Conservation (phyloP, 768 basidiomycete genomes). For the Lactifluus echinatus region DNA sequence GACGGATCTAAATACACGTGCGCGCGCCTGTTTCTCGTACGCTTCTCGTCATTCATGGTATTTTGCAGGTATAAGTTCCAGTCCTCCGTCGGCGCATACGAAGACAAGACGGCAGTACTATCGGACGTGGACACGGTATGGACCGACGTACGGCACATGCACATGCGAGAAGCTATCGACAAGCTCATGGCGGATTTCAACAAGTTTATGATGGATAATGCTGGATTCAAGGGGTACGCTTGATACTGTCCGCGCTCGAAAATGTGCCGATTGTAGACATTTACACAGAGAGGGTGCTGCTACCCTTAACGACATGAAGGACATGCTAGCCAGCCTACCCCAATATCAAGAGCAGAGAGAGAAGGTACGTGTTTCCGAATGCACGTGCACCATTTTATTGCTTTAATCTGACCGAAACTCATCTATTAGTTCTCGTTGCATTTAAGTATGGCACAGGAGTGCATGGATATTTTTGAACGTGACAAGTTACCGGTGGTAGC, state of each 20-base stretch:
- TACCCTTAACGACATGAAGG: conserved; percentile 95
- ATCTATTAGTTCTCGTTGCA: conserved; percentile 80
- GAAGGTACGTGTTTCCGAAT: conserved; percentile 46
- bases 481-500: conserved; percentile 77
- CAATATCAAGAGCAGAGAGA: conserved; percentile 95
- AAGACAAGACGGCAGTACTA: conserved; percentile 83
- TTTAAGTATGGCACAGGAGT: conserved; percentile 95
- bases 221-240: conserved; percentile 81
- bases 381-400: neutral
- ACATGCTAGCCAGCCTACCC: conserved; percentile 92
- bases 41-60: neutral
- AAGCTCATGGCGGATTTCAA: conserved; percentile 96
- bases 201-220: conserved; percentile 88
- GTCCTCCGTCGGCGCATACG: conserved; percentile 73
- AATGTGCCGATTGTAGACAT: neutral
- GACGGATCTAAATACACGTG: conserved; percentile 83
- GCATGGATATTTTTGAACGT: conserved; percentile 88
- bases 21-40: conserved; percentile 26
- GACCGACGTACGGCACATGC: conserved; percentile 91
- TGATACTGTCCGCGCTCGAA: neutral
- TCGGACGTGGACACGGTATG: conserved; percentile 85
- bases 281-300: conserved; percentile 62
- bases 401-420: neutral
- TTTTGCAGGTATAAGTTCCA: conserved; percentile 80
- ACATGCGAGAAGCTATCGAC: conserved; percentile 98